Percentiles rank a stretch among this genome's conserved stretches.
Conservation (phyloP, 768 basidiomycete species). For the Suillus cothurnatus region DNA sequence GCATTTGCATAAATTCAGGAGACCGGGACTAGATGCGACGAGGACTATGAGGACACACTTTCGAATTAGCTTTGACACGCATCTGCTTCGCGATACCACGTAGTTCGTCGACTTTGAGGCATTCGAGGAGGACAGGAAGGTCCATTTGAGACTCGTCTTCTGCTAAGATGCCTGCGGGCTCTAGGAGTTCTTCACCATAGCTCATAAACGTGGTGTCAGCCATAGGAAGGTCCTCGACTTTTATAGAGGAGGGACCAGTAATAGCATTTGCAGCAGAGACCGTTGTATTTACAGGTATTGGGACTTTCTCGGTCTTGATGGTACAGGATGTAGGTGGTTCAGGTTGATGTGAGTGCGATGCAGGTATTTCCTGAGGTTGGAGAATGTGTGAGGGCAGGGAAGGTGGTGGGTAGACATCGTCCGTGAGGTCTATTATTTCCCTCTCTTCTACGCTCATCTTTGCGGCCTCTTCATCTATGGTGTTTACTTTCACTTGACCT, state of each 20-base stretch:
- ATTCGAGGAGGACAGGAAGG: conserved; percentile 44
- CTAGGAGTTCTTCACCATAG: conserved; percentile 1
- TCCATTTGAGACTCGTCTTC: conserved; percentile 42
- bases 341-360: neutral
- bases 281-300: neutral
- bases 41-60: conserved; percentile 28
- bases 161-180: conserved; percentile 36
- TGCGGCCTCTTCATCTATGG: neutral
- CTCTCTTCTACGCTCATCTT: neutral
- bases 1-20: conserved; percentile 8
- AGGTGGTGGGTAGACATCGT: neutral
- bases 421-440: neutral
- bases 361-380: neutral
- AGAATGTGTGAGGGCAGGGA: neutral
- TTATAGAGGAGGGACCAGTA: conserved; percentile 11
- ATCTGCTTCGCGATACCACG: conserved; percentile 45
- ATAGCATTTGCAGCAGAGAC: neutral
- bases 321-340: neutral
- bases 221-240: conserved; percentile 11
- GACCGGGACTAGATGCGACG: too few species aligned
- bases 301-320: neutral
- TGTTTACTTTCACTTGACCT: conserved; percentile 7
- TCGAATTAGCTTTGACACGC: conserved; percentile 38
- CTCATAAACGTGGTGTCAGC: neutral
- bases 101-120: conserved; percentile 47